Base-by-base conservation (phyloP, 1,139 yeast species). In the Geotrichum reessii region DNA sequence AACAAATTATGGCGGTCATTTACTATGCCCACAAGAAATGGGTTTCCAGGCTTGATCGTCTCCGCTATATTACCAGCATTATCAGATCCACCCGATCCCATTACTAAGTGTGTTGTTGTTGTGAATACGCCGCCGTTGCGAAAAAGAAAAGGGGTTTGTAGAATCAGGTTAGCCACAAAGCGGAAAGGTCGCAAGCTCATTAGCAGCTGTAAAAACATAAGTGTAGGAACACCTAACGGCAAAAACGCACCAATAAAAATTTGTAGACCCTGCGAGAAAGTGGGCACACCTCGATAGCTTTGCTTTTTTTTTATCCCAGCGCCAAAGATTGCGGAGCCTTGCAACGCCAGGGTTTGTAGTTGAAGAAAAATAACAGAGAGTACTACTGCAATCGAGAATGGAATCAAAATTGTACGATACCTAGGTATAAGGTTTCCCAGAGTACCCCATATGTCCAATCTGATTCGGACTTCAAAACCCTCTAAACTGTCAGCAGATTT, bases 191-290 rank as follows among this genome's bases (percentile, higher is more conserved):
- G 52, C 24, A 47, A 56, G 14, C 65, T 61, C 28, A 69, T 58
- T 9, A 61, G 42, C 12, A 65, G 33, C 54, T 68, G 71, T 3
- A 63, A 21, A 5, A 59, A 27, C 7, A 58, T 52, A 19, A 68
- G 55, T 3, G 47, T 49, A 1, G 59, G 53, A 7, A 62, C 40
- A 19, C 64, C 49, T 19, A 52, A 47, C 19, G 50, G 47, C 51
- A 42, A 65, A 73, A 64, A 52, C 66, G 62, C 62, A 58, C 55
- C 51, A 33, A 60, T 57, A 53, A 68, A 63, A 73, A 73, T 56
- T 67, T 66, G 61, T 64, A 86, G 66, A 0, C 82, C 82, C n/a
- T 74, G 75, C n/a, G 76, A 72, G 64, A 84, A 82, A 1, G 81
- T 73, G 0, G 84, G 81, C 64, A 79, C 84, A 1, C 68, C 65